Base-by-base conservation (phyloP, 2,329 filamentous ascomycete genomes). In the Aspergillus tamarii region DNA sequence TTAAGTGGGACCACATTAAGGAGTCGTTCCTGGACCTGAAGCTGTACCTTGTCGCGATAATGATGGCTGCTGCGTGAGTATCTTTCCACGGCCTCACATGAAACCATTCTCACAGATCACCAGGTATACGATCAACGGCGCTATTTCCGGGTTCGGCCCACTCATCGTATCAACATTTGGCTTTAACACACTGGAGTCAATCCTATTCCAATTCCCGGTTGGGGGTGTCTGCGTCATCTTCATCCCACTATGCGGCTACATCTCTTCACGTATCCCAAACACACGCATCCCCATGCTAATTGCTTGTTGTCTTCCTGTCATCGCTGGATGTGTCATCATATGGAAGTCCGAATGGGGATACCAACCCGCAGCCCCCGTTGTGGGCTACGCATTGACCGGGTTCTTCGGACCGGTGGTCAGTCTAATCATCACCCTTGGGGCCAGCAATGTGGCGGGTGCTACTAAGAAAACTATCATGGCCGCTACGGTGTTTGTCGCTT, bases 391-490 rank as follows among this genome's bases (percentile, higher is more conserved):
- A 0, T 84, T 93, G 41, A 90, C 89, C 2, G 90, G 90, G 0
- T 91, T 89, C 67, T 93, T 92, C 67, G 90, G 89, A 0, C 88
- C 86, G 0, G 89, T 91, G 0, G 90, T 91, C 0, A 89, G 86
- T 50, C 79, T 87, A n/a, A 83, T 84, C 3, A 86, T 88, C 48
- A 82, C 81, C 0, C 72, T 87, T 3, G 85, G 84, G 0, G 86
- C 86, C 82, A 85, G 86, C 12, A 93, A 93, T 67, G 89, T 93
- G 0, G 90, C 90, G 0, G 91, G 91, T 0, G 85, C 90, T 28
- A 93, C 90, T 0, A 93, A 93, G 80, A 93, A 93, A 81, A 90
- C 88, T 66, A 88, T 90, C 70, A 92, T 91, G 83, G 89, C 90
- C 0, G 88, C 88, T 0, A 88, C 88, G 0, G 89, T 91, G 1